Percentiles rank a stretch among this genome's conserved stretches.
These are phyloP conservation scores for Mortierella sp. DNA, from an alignment of 371 early-diverging fungal genomes.

Conservation along the genomic window DNA sequence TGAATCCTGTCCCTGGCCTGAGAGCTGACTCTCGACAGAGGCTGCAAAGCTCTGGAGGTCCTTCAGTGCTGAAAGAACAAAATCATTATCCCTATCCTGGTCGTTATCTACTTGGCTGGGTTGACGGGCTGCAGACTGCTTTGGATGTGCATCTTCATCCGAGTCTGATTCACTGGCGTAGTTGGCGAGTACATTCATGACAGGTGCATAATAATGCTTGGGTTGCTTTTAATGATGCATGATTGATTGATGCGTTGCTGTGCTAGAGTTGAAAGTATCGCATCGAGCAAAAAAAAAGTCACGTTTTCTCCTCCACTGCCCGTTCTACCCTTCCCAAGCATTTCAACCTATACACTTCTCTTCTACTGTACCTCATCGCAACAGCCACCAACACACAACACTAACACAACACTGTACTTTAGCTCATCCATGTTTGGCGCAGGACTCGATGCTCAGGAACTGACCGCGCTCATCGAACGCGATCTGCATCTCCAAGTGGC, in stretches of 20 bases:
- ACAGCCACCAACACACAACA: no score
- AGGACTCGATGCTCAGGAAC: slow-evolving; percentile 39
- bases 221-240: background rate
- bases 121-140: background rate
- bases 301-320: no score
- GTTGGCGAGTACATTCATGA: slow-evolving; percentile 40
- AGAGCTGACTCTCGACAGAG: background rate
- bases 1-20: background rate
- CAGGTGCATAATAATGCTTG: background rate
- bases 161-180: slow-evolving; percentile 46
- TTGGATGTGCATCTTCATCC: slow-evolving; percentile 10
- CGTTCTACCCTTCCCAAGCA: no score
- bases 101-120: no score
- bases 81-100: slow-evolving; percentile 23
- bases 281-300: no score
- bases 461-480: slow-evolving; percentile 57
- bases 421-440: slow-evolving; percentile 50
- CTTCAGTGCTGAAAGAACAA: slow-evolving; percentile 28
- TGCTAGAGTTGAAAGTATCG: no score
- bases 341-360: no score
- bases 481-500: slow-evolving; percentile 71
- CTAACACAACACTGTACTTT: no score
- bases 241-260: no score
- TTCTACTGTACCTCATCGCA: no score
- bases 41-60: slow-evolving; percentile 48